phyloP scores from a whole-genome alignment of 768 basidiomycete species.

The Lactarius akahatsu region DNA sequence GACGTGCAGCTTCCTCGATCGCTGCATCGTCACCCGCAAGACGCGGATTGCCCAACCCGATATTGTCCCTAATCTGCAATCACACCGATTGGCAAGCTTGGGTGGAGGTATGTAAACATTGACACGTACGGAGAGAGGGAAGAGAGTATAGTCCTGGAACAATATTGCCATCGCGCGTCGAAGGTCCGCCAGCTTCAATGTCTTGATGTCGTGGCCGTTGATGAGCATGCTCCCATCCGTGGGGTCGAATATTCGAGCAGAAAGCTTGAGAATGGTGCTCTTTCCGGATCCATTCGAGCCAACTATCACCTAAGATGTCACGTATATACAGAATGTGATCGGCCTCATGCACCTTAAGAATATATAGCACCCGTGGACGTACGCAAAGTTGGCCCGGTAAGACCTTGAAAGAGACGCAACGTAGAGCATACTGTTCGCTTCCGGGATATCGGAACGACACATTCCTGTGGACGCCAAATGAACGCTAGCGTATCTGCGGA shows the following conservation, averaged over 20 bases:
- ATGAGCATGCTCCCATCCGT: slow-evolving; percentile 66
- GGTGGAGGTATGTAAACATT: neutral
- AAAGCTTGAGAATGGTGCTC: slow-evolving; percentile 75
- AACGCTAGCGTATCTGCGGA: slow-evolving; percentile 31
- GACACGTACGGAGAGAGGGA: slow-evolving; percentile 65
- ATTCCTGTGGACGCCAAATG: slow-evolving; percentile 43
- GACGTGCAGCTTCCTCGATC: slow-evolving; percentile 60
- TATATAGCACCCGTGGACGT: slow-evolving; percentile 31
- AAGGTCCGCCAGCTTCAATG: slow-evolving; percentile 58
- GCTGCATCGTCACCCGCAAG: slow-evolving; percentile 52
- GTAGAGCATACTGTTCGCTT: slow-evolving; percentile 51
- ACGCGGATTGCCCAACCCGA: slow-evolving; percentile 66
- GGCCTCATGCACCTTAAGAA: neutral
- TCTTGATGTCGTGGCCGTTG: slow-evolving; percentile 60
- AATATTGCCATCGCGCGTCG: slow-evolving; percentile 66
- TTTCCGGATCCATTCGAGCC: slow-evolving; percentile 79
- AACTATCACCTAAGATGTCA: slow-evolving; percentile 58
- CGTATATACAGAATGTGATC: neutral
- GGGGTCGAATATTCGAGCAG: slow-evolving; percentile 68
- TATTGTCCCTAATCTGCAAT: slow-evolving; percentile 71
- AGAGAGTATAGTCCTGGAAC: slow-evolving; percentile 80
- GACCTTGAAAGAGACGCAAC: slow-evolving; percentile 68
- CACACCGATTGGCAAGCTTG: neutral
- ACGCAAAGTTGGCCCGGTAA: slow-evolving; percentile 72
- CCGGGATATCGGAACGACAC: slow-evolving; percentile 73